phyloP scores from a whole-genome alignment of 345 rosid genomes.

The Abelmoschus esculentus region DNA sequence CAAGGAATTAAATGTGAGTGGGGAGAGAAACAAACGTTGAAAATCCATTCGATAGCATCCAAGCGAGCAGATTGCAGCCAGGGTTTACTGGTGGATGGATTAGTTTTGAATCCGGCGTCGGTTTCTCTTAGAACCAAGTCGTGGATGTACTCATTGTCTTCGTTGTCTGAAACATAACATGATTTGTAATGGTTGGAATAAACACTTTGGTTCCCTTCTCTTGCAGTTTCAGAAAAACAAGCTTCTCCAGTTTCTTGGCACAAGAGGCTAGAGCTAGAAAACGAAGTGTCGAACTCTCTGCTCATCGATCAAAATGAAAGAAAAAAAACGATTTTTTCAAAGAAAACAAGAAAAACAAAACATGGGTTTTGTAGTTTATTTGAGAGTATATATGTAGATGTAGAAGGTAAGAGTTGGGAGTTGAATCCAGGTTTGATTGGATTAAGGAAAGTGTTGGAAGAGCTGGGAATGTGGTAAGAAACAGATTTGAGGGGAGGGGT shows the following conservation, averaged over 20 bases:
- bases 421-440: slow-evolving; percentile 21
- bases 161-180: slow-evolving; percentile 20
- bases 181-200: neutral
- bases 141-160: slow-evolving; percentile 39
- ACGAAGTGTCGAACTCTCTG: slow-evolving; percentile 17
- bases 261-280: slow-evolving; percentile 42
- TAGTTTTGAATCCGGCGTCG: slow-evolving; percentile 16
- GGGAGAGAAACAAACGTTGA: slow-evolving; percentile 37
- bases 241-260: slow-evolving; percentile 49
- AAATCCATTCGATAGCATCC: slow-evolving; percentile 72
- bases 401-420: slow-evolving; percentile 2
- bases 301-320: neutral
- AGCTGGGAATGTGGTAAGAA: neutral
- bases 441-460: slow-evolving; percentile 16
- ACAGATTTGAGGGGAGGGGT: slow-evolving; percentile 4
- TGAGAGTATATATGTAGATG: neutral
- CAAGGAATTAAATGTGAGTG: neutral
- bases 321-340: neutral
- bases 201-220: slow-evolving; percentile 15
- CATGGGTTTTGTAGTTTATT: slow-evolving; percentile 14
- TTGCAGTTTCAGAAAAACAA: slow-evolving; percentile 18
- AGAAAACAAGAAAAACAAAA: slow-evolving; percentile 17
- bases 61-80: slow-evolving; percentile 45
- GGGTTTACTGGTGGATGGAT: neutral
- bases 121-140: slow-evolving; percentile 33